Evolutionary conservation across 116 monocot genomes (phyloP).

Genomic region (Papilionanthe hybrid): DNA sequence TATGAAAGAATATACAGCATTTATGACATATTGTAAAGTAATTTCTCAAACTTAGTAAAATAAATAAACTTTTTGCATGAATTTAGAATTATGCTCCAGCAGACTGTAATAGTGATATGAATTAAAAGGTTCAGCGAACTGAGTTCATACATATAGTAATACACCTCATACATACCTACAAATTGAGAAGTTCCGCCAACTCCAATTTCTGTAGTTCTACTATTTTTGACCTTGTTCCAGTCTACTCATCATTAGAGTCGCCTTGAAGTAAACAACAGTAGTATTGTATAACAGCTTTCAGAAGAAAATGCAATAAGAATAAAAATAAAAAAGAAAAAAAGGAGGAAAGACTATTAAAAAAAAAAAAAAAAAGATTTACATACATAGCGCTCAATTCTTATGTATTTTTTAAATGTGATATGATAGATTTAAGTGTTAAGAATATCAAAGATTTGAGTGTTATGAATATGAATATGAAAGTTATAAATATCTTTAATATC

Average conservation of each 20-base stretch:
- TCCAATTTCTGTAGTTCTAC: not conserved
- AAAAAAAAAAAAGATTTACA: not conserved
- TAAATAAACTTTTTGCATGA: not conserved
- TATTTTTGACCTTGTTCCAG: not conserved
- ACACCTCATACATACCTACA: not conserved
- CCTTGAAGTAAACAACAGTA: not conserved
- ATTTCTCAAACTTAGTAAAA: not conserved
- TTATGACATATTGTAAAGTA: not conserved
- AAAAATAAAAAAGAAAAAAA: not conserved
- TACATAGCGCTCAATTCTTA: not conserved
- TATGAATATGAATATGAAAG: too few relatives aligned
- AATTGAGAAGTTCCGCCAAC: not conserved
- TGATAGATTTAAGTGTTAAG: too few relatives aligned
- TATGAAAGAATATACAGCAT: not conserved
- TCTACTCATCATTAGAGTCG: not conserved
- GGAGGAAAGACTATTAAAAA: not conserved
- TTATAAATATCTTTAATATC: too few relatives aligned
- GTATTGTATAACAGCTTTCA: not conserved
- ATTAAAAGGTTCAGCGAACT: not conserved
- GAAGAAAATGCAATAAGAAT: not conserved
- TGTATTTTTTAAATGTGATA: too few relatives aligned
- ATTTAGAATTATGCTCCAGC: not conserved
- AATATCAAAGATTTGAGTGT: too few relatives aligned
- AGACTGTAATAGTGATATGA: not conserved
- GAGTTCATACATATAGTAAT: not conserved